Evolutionary conservation across 768 basidiomycete species (phyloP), one percentile per base, ranked within the genome.

Genomic region (Podaxis sp.): DNA sequence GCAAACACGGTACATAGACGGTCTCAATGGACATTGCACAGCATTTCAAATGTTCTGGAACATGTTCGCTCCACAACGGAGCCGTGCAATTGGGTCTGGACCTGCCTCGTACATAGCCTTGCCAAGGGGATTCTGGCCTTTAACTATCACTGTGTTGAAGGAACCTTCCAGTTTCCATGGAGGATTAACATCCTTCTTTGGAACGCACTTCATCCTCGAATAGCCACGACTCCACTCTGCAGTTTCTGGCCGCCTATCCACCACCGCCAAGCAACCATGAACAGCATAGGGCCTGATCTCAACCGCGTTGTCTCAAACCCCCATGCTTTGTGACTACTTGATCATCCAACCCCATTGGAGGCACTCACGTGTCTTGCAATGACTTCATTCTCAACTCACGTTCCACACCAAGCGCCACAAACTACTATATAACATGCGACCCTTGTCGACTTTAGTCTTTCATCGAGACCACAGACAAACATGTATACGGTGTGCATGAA

Each of bases 401-500:
- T 15, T 44, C 41, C 41, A 44, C 41, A 50, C 22, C 44, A 13
- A 12, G 26, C 49, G 2, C 49, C 49, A 28, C 49, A 5, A 12
- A 24, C 13, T 6, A 15, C 22, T 50, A 50, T 50, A 50, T 50
- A 28, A 50, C 12, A 50, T 10, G 20, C 8, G 2, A 11, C 49
- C 24, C 49, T 22, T 8, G 12, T 12, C 4, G 2, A 4, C 5
- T 49, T 22, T 50, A 12, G 12, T 20, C 49, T 28, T 50, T 0
- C 1, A 50, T 33, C 11, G 8, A 26, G 13, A 50, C 49, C 12
- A 12, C 49, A 7, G 22, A 50, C 49, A 24, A 58, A 13, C 36
- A 60, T 60, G 59, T 53, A 26, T 24, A 44, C 59, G 5, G 59
- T 60, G 26, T 5, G 59, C 10, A 26, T 41, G 8, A 8, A 13